phyloP scores from a whole-genome alignment of 2,329 filamentous ascomycete species.

The Penicillium fuscoglaucum region DNA sequence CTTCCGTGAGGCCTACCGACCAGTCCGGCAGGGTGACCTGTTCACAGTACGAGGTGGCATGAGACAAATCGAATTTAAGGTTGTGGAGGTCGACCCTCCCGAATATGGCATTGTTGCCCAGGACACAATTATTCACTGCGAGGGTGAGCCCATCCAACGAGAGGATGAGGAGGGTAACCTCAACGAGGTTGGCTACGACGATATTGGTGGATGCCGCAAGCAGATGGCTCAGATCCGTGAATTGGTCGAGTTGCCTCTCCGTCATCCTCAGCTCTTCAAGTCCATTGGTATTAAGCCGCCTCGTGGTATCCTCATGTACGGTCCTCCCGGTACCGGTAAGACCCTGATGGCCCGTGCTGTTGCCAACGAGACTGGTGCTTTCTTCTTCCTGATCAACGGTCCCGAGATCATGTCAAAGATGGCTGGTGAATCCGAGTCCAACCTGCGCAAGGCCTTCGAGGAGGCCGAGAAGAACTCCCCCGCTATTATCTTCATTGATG shows the following conservation, averaged over 20 bases:
- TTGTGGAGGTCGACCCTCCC: slow-evolving; percentile 96
- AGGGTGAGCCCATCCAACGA: slow-evolving; percentile 93
- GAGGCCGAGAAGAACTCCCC: slow-evolving; percentile 99
- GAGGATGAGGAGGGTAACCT: slow-evolving; percentile 99
- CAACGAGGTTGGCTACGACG: slow-evolving; percentile 98
- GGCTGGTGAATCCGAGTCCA: slow-evolving; percentile 98
- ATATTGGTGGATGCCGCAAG: slow-evolving; percentile 98
- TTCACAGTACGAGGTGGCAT: slow-evolving; percentile 98
- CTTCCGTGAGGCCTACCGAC: slow-evolving; percentile 98
- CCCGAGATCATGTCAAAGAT: slow-evolving; percentile 99
- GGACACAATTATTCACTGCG: slow-evolving; percentile 98
- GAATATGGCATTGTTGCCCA: slow-evolving; percentile 99
- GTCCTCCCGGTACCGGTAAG: slow-evolving; percentile 98
- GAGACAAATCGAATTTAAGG: slow-evolving; percentile 99
- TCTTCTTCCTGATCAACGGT: slow-evolving; percentile 99
- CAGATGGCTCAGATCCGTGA: slow-evolving; percentile 99
- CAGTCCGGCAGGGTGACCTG: slow-evolving; percentile 93
- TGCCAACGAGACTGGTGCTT: slow-evolving; percentile 97
- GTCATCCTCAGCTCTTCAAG: slow-evolving; percentile 99
- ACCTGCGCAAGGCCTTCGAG: slow-evolving; percentile 97
- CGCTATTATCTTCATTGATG: slow-evolving; percentile 99
- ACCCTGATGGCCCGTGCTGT: slow-evolving; percentile 98
- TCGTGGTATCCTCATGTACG: slow-evolving; percentile 93
- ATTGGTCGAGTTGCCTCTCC: slow-evolving; percentile 92
- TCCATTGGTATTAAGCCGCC: slow-evolving; percentile 99